Conservation (phyloP, 148 eudicot species). For the Chenopodium formosanum region DNA sequence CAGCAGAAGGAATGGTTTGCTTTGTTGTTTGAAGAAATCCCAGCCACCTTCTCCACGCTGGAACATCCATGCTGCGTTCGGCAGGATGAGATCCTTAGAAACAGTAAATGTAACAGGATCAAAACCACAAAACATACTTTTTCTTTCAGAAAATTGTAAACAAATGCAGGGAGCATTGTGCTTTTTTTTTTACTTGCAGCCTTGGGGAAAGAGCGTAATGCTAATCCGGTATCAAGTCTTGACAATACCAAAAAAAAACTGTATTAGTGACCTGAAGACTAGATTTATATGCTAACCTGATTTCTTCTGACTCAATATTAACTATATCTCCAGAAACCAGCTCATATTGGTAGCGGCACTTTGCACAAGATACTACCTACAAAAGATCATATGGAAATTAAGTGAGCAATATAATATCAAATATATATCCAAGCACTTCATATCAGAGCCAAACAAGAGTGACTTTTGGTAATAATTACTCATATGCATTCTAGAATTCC, state of each 20-base stretch:
- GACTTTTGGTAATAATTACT: not conserved
- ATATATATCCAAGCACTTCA: not conserved
- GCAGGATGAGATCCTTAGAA: slow-evolving; percentile 97
- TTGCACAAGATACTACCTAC: slow-evolving; percentile 85
- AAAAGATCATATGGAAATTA: slow-evolving; percentile 5
- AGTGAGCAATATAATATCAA: not conserved
- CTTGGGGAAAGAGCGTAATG: not conserved
- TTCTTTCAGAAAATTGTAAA: not conserved
- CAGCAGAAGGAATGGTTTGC: slow-evolving; percentile 79
- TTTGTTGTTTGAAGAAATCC: slow-evolving; percentile 66
- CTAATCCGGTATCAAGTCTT: not conserved
- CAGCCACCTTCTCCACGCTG: slow-evolving; percentile 95
- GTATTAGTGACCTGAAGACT: not conserved
- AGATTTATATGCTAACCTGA: slow-evolving; percentile 58
- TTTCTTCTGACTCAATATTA: slow-evolving; percentile 80
- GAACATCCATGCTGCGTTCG: slow-evolving; percentile 99
- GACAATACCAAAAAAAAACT: not conserved
- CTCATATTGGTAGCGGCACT: slow-evolving; percentile 94
- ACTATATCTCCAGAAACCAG: slow-evolving; percentile 78
- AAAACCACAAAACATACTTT: slow-evolving; percentile 42
- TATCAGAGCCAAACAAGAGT: slow-evolving; percentile 5
- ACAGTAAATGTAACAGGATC: slow-evolving; percentile 70
- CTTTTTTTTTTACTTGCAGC: not conserved
- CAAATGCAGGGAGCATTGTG: not conserved
- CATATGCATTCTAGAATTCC: not conserved